Conservation (phyloP, 2,329 filamentous ascomycete genomes). For the Massarina eburnea region DNA sequence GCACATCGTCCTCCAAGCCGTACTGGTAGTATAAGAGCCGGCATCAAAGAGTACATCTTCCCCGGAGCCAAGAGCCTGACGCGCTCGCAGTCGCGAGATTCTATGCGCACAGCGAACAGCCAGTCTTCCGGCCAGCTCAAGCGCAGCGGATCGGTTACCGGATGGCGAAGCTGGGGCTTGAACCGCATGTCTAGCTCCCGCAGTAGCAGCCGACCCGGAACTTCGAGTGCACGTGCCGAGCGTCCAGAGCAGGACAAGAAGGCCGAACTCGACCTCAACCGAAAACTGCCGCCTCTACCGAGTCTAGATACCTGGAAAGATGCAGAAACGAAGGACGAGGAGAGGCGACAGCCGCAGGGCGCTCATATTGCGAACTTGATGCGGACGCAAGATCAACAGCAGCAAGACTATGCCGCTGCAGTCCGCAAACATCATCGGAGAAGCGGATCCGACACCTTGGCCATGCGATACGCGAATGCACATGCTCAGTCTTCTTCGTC, state of each 20-base stretch:
- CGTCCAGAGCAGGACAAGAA: constrained; percentile 29
- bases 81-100: constrained; percentile 39
- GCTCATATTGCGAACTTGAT: constrained; percentile 40
- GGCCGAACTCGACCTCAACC: constrained; percentile 47
- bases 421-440: constrained; percentile 28
- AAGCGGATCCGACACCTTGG: constrained; percentile 33
- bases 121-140: constrained; percentile 21
- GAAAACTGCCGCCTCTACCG: constrained; percentile 51
- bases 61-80: constrained; percentile 36
- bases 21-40: constrained; percentile 40
- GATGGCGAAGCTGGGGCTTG: constrained; percentile 45
- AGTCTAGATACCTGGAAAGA: constrained; percentile 47
- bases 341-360: constrained; percentile 20
- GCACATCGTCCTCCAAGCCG: constrained; percentile 39
- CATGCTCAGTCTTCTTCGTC: constrained; percentile 13
- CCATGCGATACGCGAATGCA: constrained; percentile 22
- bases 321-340: constrained; percentile 14
- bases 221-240: constrained; percentile 27
- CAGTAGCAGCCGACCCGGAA: constrained; percentile 34
- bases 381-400: constrained; percentile 33
- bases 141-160: constrained; percentile 28
- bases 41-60: constrained; percentile 47
- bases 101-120: constrained; percentile 23
- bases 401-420: constrained; percentile 31
- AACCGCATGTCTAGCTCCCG: constrained; percentile 37